Percentiles rank a stretch among this genome's conserved stretches.
phyloP scores from a whole-genome alignment of 2,329 filamentous ascomycete genomes.

The Verticillium alfalfae region DNA sequence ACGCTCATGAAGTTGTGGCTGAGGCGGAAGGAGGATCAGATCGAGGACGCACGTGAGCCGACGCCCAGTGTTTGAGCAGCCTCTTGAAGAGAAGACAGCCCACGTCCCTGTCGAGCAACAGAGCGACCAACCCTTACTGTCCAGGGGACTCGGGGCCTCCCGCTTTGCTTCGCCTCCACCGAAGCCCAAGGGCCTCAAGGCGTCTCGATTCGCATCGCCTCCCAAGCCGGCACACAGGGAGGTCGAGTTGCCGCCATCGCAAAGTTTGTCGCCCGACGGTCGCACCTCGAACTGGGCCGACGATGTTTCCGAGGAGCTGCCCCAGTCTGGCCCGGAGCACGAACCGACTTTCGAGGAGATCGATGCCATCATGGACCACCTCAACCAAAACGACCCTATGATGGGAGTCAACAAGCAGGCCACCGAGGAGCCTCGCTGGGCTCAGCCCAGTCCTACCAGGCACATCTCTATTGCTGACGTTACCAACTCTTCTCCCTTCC shows the following conservation, averaged over 20 bases:
- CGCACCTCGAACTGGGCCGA: background rate
- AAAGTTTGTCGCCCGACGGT: background rate
- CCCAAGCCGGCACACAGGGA: constrained; percentile 4
- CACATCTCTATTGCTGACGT: constrained; percentile 29
- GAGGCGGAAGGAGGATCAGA: background rate
- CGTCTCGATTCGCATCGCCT: constrained; percentile 39
- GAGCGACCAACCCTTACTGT: constrained; percentile 6
- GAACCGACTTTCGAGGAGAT: constrained; percentile 73
- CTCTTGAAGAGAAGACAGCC: background rate
- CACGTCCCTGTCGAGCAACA: background rate
- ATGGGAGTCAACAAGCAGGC: constrained; percentile 65
- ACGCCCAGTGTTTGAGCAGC: background rate
- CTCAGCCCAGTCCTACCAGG: constrained; percentile 33
- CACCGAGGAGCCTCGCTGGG: constrained; percentile 36
- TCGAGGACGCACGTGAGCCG: background rate
- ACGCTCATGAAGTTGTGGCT: background rate
- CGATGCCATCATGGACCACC: constrained; percentile 84
- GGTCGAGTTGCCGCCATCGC: background rate
- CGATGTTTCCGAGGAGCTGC: background rate
- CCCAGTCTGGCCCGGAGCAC: constrained; percentile 2
- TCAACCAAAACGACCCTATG: constrained; percentile 68
- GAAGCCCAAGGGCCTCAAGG: constrained; percentile 34
- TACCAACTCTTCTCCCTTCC: constrained; percentile 45
- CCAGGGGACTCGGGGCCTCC: constrained; percentile 39
- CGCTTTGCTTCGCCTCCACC: constrained; percentile 41